Conservation (phyloP, 306 rosid genomes). For the Sphenostylis stenocarpa region DNA sequence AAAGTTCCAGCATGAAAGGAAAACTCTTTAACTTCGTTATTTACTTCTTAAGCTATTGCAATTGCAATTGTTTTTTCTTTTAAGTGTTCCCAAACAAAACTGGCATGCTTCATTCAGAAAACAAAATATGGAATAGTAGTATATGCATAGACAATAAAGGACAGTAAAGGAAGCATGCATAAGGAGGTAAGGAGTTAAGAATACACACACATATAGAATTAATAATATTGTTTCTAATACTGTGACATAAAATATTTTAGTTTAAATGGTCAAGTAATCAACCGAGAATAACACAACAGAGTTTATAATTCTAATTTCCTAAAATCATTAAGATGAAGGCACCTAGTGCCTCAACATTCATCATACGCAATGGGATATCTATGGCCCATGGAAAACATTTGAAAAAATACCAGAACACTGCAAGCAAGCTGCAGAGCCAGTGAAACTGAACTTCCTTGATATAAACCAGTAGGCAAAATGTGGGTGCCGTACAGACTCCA, state of each 20-base stretch:
- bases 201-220: too few relatives aligned
- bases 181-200: too few relatives aligned
- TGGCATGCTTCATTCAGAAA: neutral
- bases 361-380: neutral
- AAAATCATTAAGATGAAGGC: conserved; percentile 6
- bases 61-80: neutral
- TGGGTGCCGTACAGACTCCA: conserved; percentile 80
- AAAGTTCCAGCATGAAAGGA: conserved; percentile 1
- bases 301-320: neutral
- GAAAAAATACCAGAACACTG: conserved; percentile 84
- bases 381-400: neutral
- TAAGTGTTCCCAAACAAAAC: conserved; percentile 23
- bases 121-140: neutral
- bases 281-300: conserved; percentile 5
- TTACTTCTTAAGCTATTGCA: conserved; percentile 1
- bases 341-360: conserved; percentile 9
- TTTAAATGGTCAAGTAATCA: conserved; percentile 25
- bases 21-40: neutral
- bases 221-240: neutral
- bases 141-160: neutral
- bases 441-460: conserved; percentile 81
- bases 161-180: neutral
- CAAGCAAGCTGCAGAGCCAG: conserved; percentile 97
- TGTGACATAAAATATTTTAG: neutral
- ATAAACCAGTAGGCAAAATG: conserved; percentile 64